Conservation (phyloP, 345 rosid species). For the Gossypium turneri region DNA sequence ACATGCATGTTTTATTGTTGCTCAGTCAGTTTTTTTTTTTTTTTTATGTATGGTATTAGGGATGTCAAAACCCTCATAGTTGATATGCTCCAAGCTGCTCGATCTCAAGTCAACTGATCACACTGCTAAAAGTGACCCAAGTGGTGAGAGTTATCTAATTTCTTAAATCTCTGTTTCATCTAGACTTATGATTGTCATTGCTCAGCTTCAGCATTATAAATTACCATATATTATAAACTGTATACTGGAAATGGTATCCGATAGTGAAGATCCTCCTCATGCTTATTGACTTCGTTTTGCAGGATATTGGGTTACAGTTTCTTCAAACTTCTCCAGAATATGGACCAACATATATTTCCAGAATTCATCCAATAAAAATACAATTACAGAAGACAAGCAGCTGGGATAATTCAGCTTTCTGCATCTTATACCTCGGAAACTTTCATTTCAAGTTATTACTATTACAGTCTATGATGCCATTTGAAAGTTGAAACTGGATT, state of each 20-base stretch:
- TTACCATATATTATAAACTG: neutral
- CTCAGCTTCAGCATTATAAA: neutral
- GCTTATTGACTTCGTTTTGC: neutral
- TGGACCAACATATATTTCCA: neutral
- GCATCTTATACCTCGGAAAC: neutral
- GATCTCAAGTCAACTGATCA: conserved; percentile 22
- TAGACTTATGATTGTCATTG: neutral
- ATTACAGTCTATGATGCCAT: neutral
- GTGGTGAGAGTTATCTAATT: neutral
- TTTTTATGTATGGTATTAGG: conserved; percentile 34
- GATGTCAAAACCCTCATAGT: conserved; percentile 83
- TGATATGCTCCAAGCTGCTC: conserved; percentile 88
- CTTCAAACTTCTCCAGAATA: neutral
- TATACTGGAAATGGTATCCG: neutral
- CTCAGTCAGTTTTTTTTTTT: neutral
- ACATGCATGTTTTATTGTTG: neutral
- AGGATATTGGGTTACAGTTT: neutral
- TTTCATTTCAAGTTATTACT: neutral
- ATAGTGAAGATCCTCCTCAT: no score
- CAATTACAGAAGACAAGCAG: no score
- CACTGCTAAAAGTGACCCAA: neutral
- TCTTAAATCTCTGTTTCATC: neutral
- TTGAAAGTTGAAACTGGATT: conserved; percentile 3
- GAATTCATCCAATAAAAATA: neutral
- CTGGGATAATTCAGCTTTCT: neutral